These are phyloP conservation scores for Microsporum canis DNA, from an alignment of 2,329 filamentous ascomycete species.

Conservation along the genomic window DNA sequence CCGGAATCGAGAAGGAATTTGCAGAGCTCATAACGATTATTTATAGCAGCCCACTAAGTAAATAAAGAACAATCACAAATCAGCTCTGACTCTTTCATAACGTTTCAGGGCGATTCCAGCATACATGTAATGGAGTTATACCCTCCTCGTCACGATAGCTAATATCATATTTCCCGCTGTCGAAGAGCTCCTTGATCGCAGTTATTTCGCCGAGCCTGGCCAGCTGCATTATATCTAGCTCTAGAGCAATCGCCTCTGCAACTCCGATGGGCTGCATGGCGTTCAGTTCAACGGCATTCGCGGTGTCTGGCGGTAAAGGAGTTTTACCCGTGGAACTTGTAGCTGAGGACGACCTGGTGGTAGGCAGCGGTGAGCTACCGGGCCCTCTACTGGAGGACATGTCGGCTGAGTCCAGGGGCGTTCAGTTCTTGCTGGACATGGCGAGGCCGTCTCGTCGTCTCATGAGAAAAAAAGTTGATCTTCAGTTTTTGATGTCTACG, in stretches of 20 bases:
- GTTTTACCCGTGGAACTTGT: background rate
- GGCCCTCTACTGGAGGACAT: background rate
- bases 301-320: background rate
- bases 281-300: background rate
- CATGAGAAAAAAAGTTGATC: background rate
- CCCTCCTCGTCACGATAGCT: conserved; percentile 80
- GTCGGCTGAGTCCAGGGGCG: background rate
- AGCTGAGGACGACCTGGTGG: background rate
- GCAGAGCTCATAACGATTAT: conserved; percentile 96
- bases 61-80: conserved; percentile 10
- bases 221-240: conserved; percentile 86
- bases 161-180: conserved; percentile 67
- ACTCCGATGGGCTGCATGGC: background rate
- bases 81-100: conserved; percentile 6
- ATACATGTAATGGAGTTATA: conserved; percentile 87
- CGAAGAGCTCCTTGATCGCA: conserved; percentile 81
- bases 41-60: conserved; percentile 92
- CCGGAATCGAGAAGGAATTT: conserved; percentile 80
- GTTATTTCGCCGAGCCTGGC: conserved; percentile 76
- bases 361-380: background rate
- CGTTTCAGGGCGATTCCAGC: background rate
- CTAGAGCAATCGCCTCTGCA: background rate
- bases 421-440: background rate
- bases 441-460: background rate
- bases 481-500: background rate